phyloP scores from a whole-genome alignment of 768 basidiomycete species.

The Paxillus involutus region DNA sequence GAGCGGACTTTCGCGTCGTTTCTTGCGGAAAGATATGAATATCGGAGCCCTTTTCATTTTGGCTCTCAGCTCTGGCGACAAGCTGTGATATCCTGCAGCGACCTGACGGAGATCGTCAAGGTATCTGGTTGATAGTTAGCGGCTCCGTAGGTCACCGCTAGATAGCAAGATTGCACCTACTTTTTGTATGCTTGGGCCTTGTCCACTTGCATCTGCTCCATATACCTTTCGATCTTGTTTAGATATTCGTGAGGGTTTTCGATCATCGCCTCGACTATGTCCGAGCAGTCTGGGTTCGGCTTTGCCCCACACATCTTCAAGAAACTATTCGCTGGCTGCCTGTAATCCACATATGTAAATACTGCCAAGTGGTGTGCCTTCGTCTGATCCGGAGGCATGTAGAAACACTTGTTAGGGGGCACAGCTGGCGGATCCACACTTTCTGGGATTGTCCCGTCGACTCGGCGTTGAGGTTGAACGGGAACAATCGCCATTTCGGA shows the following conservation, averaged over 20 bases:
- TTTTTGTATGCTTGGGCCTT: neutral
- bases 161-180: neutral
- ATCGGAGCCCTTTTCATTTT: slow-evolving; percentile 69
- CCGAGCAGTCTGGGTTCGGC: slow-evolving; percentile 77
- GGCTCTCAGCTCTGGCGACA: slow-evolving; percentile 38
- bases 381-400: slow-evolving; percentile 41
- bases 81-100: slow-evolving; percentile 58
- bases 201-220: neutral
- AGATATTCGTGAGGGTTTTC: slow-evolving; percentile 67
- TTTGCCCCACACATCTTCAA: slow-evolving; percentile 82
- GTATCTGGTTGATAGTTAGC: slow-evolving; percentile 43
- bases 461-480: slow-evolving; percentile 28
- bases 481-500: slow-evolving; percentile 66
- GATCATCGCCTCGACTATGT: slow-evolving; percentile 66
- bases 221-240: slow-evolving; percentile 32
- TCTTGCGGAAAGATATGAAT: slow-evolving; percentile 63
- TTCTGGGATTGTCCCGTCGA: neutral
- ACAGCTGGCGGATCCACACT: slow-evolving; percentile 19
- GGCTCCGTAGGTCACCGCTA: neutral
- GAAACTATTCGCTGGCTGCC: slow-evolving; percentile 72
- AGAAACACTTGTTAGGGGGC: slow-evolving; percentile 63
- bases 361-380: slow-evolving; percentile 63
- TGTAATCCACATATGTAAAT: slow-evolving; percentile 86
- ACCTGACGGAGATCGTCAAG: slow-evolving; percentile 80
- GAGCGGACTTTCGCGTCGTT: slow-evolving; percentile 29